Conservation (phyloP, 371 early-diverging fungal genomes). For the Mucor velutinosus region DNA sequence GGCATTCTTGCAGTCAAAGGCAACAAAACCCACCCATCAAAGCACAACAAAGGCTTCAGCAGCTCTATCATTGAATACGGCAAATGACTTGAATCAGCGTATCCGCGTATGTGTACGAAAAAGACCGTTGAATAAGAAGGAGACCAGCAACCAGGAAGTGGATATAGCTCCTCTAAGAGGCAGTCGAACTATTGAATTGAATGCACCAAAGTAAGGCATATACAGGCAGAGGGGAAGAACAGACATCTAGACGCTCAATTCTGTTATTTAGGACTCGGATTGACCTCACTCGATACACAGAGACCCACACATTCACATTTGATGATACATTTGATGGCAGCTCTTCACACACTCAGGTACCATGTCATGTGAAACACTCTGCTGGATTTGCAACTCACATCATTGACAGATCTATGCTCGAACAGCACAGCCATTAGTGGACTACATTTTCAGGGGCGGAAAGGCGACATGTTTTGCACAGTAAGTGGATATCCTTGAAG, state of each 20-base stretch:
- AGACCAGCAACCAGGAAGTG: constrained; percentile 68
- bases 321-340: constrained; percentile 94
- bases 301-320: constrained; percentile 93
- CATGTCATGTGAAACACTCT: not conserved
- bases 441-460: constrained; percentile 93
- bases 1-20: constrained; percentile 1
- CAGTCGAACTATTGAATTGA: constrained; percentile 71
- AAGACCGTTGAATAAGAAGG: constrained; percentile 89
- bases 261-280: constrained; percentile 71
- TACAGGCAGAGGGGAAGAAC: not conserved
- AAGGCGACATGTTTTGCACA: constrained; percentile 98
- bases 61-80: not conserved
- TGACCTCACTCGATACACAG: constrained; percentile 93
- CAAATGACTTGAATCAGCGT: constrained; percentile 64
- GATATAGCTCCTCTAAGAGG: constrained; percentile 81
- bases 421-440: constrained; percentile 92
- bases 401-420: constrained; percentile 74
- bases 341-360: constrained; percentile 78
- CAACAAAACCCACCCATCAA: not conserved
- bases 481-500: constrained; percentile 57
- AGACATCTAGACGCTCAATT: not conserved
- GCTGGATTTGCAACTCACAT: not conserved
- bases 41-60: not conserved
- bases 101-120: constrained; percentile 98
- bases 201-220: constrained; percentile 85